Percentiles rank a stretch among this genome's conserved stretches.
These are phyloP conservation scores for Russula sp. DNA, from an alignment of 768 basidiomycete genomes.

Conservation along the genomic window DNA sequence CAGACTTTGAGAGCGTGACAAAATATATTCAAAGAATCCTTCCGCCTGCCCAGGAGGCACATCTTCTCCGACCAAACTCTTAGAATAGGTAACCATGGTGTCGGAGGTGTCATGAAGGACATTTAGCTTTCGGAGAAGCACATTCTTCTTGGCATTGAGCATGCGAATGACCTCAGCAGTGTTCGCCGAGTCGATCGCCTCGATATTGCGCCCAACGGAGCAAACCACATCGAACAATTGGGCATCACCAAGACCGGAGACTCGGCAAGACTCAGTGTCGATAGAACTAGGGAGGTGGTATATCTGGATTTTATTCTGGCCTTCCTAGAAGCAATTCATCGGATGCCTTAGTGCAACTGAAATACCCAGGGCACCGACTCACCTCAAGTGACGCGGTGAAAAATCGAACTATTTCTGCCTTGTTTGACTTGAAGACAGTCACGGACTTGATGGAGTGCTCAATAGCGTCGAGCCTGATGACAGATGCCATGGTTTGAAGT, in stretches of 20 bases:
- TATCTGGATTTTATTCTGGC: conserved; percentile 48
- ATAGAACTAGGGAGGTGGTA: conserved; percentile 43
- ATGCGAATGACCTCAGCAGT: conserved; percentile 24
- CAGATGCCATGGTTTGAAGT: background rate
- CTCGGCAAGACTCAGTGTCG: conserved; percentile 47
- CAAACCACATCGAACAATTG: conserved; percentile 53
- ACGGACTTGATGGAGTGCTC: conserved; percentile 47
- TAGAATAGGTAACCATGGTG: conserved; percentile 41
- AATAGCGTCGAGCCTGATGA: conserved; percentile 21
- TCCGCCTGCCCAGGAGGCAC: conserved; percentile 36
- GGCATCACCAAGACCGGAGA: conserved; percentile 44
- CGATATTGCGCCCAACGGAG: conserved; percentile 30
- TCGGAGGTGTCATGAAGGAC: conserved; percentile 39
- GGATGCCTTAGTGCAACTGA: too few relatives aligned
- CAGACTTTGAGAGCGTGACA: conserved; percentile 35
- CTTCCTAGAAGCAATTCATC: conserved; percentile 34
- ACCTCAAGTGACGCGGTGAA: conserved; percentile 48
- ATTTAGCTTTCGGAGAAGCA: conserved; percentile 35
- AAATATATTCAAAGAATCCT: conserved; percentile 39
- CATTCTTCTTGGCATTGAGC: conserved; percentile 33
- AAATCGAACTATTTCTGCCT: conserved; percentile 51
- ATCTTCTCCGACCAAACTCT: conserved; percentile 40
- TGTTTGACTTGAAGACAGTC: conserved; percentile 50
- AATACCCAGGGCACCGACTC: conserved; percentile 13
- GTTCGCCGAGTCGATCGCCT: conserved; percentile 23